Evolutionary conservation across 1,284 basidiomycete species (phyloP).

Genomic region (Mycena sp.): DNA sequence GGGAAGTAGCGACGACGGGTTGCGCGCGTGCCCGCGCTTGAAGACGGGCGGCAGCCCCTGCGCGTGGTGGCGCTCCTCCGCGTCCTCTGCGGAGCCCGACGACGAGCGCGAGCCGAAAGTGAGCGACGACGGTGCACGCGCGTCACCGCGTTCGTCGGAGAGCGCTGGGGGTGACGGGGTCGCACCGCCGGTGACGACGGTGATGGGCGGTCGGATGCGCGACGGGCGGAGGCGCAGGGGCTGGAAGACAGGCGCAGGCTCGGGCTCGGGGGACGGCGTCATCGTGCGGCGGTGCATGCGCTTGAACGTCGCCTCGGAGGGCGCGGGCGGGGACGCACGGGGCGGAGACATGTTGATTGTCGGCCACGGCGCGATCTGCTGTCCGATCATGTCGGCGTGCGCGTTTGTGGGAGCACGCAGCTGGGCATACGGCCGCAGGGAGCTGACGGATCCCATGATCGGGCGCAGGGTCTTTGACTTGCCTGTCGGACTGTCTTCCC

Average conservation of each 20-base stretch:
- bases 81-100: slow-evolving; percentile 42
- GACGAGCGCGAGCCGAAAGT: slow-evolving; percentile 62
- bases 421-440: slow-evolving; percentile 65
- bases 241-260: slow-evolving; percentile 63
- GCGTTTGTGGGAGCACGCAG: slow-evolving; percentile 42
- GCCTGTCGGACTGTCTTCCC: slow-evolving; percentile 31
- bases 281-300: slow-evolving; percentile 58
- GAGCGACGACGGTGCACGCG: slow-evolving; percentile 50
- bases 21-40: slow-evolving; percentile 50
- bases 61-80: slow-evolving; percentile 33
- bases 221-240: slow-evolving; percentile 62
- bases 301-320: slow-evolving; percentile 37
- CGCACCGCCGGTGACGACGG: slow-evolving; percentile 17
- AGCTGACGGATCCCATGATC: slow-evolving; percentile 60
- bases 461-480: slow-evolving; percentile 43
- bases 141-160: slow-evolving; percentile 16
- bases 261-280: slow-evolving; percentile 62
- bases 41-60: slow-evolving; percentile 57
- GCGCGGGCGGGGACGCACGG: slow-evolving; percentile 26
- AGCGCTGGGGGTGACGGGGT: slow-evolving; percentile 33
- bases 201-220: slow-evolving; percentile 30
- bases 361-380: slow-evolving; percentile 73
- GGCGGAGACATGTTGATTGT: slow-evolving; percentile 56
- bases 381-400: slow-evolving; percentile 50
- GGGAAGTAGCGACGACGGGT: slow-evolving; percentile 48